phyloP scores from a whole-genome alignment of 169 alveolate species.

The Plasmodium billcollinsi region DNA sequence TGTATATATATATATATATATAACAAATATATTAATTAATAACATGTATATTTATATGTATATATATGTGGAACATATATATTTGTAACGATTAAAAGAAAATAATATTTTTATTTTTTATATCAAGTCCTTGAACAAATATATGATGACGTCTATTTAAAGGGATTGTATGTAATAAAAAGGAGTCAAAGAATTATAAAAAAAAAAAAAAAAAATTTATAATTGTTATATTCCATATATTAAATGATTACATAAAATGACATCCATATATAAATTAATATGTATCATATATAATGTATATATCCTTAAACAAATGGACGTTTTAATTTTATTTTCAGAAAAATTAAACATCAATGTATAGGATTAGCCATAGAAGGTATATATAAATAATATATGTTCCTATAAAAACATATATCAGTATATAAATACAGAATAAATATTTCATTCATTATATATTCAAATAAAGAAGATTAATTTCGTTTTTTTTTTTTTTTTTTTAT shows the following conservation, averaged over 20 bases:
- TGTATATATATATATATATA: neutral
- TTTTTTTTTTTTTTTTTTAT: neutral
- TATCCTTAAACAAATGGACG: neutral
- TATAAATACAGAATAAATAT: neutral
- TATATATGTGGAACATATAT: too few relatives aligned
- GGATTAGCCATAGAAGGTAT: conserved; percentile 91
- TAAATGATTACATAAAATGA: neutral
- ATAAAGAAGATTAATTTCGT: neutral
- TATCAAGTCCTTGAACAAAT: conserved; percentile 82
- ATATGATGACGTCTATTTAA: conserved; percentile 82
- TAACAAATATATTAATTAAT: too few relatives aligned
- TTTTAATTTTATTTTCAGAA: conserved; percentile 67
- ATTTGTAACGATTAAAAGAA: too few relatives aligned
- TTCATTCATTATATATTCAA: neutral
- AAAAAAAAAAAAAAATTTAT: neutral
- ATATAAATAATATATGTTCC: neutral
- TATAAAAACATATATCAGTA: neutral
- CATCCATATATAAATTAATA: conserved; percentile 5
- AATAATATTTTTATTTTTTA: conserved; percentile 21
- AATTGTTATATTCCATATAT: neutral
- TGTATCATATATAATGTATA: neutral
- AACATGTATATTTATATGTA: too few relatives aligned
- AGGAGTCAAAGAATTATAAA: neutral
- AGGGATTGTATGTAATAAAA: conserved; percentile 81
- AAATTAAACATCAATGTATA: conserved; percentile 89